Evolutionary conservation across 1,284 basidiomycete species (phyloP).

Genomic region (Melampsora larici-populina): DNA sequence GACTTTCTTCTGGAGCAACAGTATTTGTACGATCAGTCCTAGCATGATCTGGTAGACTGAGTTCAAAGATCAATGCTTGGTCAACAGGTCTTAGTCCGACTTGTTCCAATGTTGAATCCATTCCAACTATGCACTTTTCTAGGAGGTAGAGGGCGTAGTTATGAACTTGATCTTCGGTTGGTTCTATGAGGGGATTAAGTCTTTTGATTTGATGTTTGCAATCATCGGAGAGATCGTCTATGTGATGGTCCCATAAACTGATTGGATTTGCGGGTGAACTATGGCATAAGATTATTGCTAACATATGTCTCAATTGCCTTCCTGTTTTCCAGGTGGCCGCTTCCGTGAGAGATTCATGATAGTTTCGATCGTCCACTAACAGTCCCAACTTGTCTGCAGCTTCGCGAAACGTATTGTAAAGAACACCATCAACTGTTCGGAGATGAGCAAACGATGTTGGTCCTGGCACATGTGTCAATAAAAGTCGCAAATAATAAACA

Average conservation of each 20-base stretch:
- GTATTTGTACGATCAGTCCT: constrained; percentile 50
- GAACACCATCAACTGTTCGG: constrained; percentile 49
- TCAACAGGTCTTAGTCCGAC: constrained; percentile 48
- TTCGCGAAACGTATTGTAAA: no score
- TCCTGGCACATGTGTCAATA: constrained; percentile 55
- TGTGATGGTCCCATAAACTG: constrained; percentile 55
- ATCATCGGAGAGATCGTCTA: constrained; percentile 56
- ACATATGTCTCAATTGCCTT: constrained; percentile 54
- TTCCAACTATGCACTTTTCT: not conserved
- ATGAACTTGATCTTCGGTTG: not conserved
- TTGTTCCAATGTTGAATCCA: constrained; percentile 41
- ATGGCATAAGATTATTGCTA: constrained; percentile 56
- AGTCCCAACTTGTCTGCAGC: no score
- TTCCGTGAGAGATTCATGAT: constrained; percentile 56
- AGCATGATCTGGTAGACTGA: not conserved
- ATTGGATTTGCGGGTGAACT: constrained; percentile 53
- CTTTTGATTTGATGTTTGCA: not conserved
- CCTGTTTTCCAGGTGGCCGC: constrained; percentile 57
- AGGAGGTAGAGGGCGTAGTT: no score
- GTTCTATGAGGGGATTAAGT: no score
- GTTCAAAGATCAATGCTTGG: constrained; percentile 43
- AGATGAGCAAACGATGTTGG: constrained; percentile 55
- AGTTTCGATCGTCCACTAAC: constrained; percentile 54
- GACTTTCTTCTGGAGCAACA: constrained; percentile 57
- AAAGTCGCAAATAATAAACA: constrained; percentile 55